Evolutionary conservation across 768 basidiomycete genomes (phyloP).

Genomic region (Naganishia vaughanmartiniae): DNA sequence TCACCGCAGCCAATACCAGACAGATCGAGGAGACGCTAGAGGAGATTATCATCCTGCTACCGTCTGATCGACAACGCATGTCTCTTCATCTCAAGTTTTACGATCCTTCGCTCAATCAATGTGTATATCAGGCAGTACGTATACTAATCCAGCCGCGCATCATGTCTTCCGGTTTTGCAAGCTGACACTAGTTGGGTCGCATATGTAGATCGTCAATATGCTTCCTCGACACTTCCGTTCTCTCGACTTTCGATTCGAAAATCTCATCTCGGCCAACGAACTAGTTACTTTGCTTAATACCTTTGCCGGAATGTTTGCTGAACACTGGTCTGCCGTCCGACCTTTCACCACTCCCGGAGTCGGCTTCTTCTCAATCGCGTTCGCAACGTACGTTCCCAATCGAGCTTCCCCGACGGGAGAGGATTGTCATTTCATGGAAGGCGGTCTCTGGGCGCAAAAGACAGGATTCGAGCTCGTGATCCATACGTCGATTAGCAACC

Average conservation of each 20-base stretch:
- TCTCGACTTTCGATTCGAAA: neutral
- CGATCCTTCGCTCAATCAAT: neutral
- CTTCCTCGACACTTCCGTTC: neutral
- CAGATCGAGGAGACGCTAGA: neutral
- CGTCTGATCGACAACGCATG: neutral
- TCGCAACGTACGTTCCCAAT: neutral
- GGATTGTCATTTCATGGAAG: neutral
- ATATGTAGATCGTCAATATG: neutral
- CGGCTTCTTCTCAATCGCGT: neutral
- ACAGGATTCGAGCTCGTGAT: conserved; percentile 3
- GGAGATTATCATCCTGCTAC: neutral
- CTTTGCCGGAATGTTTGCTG: neutral
- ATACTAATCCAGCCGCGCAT: too few species aligned
- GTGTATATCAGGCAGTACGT: neutral
- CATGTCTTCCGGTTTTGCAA: neutral
- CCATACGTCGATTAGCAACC: too few species aligned
- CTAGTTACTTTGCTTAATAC: neutral
- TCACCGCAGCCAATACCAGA: neutral
- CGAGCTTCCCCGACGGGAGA: neutral
- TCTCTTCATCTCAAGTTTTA: neutral
- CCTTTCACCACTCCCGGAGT: neutral
- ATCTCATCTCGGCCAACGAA: neutral
- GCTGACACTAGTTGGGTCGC: neutral
- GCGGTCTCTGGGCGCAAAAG: neutral
- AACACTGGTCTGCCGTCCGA: neutral